phyloP scores from a whole-genome alignment of 108 stramenopile genomes.

The Fistulifera solaris region DNA sequence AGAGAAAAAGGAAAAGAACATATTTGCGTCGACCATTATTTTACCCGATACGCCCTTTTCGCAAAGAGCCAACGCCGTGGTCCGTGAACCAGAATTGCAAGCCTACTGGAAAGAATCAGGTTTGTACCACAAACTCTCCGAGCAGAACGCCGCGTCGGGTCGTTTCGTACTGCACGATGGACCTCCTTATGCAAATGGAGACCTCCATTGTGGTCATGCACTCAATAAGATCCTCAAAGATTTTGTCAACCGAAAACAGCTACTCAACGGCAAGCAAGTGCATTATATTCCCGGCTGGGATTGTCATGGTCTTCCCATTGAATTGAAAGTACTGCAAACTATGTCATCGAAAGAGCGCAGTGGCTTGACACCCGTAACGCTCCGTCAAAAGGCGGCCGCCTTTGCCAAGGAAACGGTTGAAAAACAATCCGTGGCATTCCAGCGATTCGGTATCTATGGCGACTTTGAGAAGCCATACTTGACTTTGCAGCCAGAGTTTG shows the following conservation, averaged over 20 bases:
- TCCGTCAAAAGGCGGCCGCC: conserved; percentile 82
- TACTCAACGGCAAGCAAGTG: conserved; percentile 90
- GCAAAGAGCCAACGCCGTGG: conserved; percentile 92
- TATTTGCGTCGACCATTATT: conserved; percentile 81
- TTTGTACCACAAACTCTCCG: conserved; percentile 82
- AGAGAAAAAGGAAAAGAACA: conserved; percentile 66
- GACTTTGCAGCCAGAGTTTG: conserved; percentile 93
- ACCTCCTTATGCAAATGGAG: conserved; percentile 99
- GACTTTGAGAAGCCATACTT: conserved; percentile 96
- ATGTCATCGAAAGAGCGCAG: conserved; percentile 83
- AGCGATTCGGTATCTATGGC: conserved; percentile 93
- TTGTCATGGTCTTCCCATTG: conserved; percentile 98
- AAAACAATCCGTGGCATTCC: conserved; percentile 79
- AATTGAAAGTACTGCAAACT: conserved; percentile 94
- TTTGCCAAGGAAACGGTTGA: conserved; percentile 91
- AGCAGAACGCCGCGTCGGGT: conserved; percentile 28
- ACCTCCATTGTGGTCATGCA: conserved; percentile 98
- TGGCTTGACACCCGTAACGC: conserved; percentile 64
- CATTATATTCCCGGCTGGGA: conserved; percentile 99
- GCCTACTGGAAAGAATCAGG: conserved; percentile 76
- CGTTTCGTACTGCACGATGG: conserved; percentile 98
- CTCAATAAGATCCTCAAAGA: conserved; percentile 98
- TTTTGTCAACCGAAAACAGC: conserved; percentile 94
- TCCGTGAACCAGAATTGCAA: conserved; percentile 89
- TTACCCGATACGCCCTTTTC: conserved; percentile 88